These are phyloP conservation scores for Candida xyloterini DNA, from an alignment of 805 yeast genomes.

Conservation along the genomic window DNA sequence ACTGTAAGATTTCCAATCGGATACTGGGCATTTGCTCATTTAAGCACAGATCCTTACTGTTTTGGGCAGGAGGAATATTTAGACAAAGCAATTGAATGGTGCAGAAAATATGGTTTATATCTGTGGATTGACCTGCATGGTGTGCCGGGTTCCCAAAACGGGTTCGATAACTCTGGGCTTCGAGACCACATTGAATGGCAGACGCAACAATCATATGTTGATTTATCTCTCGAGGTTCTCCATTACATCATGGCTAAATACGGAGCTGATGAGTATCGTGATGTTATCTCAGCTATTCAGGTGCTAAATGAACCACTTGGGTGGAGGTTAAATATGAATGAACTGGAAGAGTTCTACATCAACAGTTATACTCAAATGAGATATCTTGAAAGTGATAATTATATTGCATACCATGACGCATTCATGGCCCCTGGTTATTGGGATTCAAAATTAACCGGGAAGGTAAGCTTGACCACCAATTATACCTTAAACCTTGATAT, in stretches of 20 bases:
- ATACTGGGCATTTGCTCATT: constrained; percentile 69
- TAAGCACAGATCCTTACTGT: constrained; percentile 57
- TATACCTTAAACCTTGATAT: constrained; percentile 2
- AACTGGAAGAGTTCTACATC: constrained; percentile 38
- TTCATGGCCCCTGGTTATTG: constrained; percentile 55
- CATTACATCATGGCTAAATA: constrained; percentile 49
- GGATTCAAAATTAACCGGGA: constrained; percentile 41
- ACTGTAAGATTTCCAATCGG: constrained; percentile 78
- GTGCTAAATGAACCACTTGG: constrained; percentile 72
- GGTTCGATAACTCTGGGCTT: constrained; percentile 78
- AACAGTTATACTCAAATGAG: constrained; percentile 45
- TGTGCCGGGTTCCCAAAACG: constrained; percentile 82
- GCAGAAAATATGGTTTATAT: constrained; percentile 53
- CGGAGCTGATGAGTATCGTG: constrained; percentile 45
- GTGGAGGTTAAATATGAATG: constrained; percentile 43
- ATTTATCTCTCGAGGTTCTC: constrained; percentile 50
- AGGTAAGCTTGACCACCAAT: constrained; percentile 13
- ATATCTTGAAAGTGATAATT: constrained; percentile 34
- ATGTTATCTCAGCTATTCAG: constrained; percentile 67
- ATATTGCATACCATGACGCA: constrained; percentile 65
- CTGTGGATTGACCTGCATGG: constrained; percentile 81
- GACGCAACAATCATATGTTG: constrained; percentile 36
- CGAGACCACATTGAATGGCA: constrained; percentile 50
- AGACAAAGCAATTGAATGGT: constrained; percentile 67
- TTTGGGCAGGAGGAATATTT: constrained; percentile 64